Conservation (phyloP, 441 rosid species). For the Croton setiger region DNA sequence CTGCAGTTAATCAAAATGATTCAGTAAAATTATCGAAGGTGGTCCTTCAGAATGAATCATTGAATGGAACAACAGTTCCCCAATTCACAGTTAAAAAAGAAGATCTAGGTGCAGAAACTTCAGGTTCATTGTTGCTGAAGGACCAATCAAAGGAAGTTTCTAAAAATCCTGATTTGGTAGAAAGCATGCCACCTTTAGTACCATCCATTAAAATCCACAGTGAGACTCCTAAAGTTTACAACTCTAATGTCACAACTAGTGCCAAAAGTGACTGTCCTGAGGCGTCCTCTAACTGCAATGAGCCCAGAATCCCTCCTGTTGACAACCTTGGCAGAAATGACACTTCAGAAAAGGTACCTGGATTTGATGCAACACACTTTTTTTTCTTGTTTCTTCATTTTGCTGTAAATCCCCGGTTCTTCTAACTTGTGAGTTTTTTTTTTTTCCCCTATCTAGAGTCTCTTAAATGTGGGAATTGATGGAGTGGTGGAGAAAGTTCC, state of each 20-base stretch:
- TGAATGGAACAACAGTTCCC: conserved; percentile 11
- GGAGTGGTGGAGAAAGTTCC: conserved; percentile 10
- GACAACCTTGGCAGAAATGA: conserved; percentile 16
- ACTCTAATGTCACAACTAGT: conserved; percentile 15
- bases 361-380: conserved; percentile 11
- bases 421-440: conserved; percentile 22
- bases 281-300: conserved; percentile 14
- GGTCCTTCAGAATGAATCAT: conserved; percentile 28
- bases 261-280: conserved; percentile 24
- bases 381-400: not conserved
- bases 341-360: conserved; percentile 39
- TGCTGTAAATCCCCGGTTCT: not conserved
- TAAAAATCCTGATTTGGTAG: conserved; percentile 18
- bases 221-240: conserved; percentile 24
- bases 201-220: conserved; percentile 16
- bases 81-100: conserved; percentile 26
- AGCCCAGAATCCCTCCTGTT: conserved; percentile 11
- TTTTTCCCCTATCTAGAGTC: conserved; percentile 30
- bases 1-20: conserved; percentile 28
- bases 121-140: conserved; percentile 19
- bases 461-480: conserved; percentile 18
- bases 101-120: conserved; percentile 25
- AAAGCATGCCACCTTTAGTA: conserved; percentile 16
- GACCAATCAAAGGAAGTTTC: conserved; percentile 19
- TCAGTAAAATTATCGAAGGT: conserved; percentile 18